These are phyloP conservation scores for Lactarius trivialis DNA, from an alignment of 768 basidiomycete genomes.

Conservation along the genomic window DNA sequence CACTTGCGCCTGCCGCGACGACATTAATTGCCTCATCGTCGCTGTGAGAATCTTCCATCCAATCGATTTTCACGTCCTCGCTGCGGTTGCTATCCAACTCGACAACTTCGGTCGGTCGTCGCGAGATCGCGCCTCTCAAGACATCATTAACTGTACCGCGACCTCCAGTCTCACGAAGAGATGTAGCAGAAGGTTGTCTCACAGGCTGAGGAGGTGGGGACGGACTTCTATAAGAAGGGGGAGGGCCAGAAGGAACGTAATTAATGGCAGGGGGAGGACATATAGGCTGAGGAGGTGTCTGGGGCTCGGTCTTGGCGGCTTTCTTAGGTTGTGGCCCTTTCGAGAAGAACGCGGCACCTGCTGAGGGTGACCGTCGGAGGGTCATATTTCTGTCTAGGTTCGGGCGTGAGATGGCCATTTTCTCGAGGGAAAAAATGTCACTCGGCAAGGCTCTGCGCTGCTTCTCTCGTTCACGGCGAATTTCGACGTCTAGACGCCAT, in stretches of 20 bases:
- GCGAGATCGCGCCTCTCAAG: conserved; percentile 41
- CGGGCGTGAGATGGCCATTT: conserved; percentile 19
- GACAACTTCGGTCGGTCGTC: conserved; percentile 31
- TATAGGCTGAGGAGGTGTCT: conserved; percentile 14
- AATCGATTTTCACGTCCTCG: conserved; percentile 46
- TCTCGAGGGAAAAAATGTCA: conserved; percentile 28
- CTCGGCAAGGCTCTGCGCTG: conserved; percentile 42
- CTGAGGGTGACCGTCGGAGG: conserved; percentile 13
- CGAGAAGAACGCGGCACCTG: background rate
- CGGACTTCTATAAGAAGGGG: conserved; percentile 54
- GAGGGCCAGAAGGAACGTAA: conserved; percentile 39
- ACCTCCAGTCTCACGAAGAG: conserved; percentile 40
- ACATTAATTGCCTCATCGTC: conserved; percentile 85
- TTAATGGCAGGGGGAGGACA: conserved; percentile 13
- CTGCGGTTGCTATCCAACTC: conserved; percentile 28
- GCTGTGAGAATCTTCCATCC: conserved; percentile 60
- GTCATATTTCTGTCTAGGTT: conserved; percentile 17
- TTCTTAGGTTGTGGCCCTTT: conserved; percentile 20
- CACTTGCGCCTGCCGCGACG: conserved; percentile 74
- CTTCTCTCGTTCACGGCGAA: conserved; percentile 67
- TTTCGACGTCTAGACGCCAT: conserved; percentile 79
- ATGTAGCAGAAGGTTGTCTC: conserved; percentile 37
- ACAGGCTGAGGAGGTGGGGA: conserved; percentile 33
- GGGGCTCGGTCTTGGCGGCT: conserved; percentile 21
- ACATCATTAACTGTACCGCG: conserved; percentile 51